Base-by-base conservation (phyloP, 2,329 filamentous ascomycete species). In the Raffaelea deltoideospora region DNA sequence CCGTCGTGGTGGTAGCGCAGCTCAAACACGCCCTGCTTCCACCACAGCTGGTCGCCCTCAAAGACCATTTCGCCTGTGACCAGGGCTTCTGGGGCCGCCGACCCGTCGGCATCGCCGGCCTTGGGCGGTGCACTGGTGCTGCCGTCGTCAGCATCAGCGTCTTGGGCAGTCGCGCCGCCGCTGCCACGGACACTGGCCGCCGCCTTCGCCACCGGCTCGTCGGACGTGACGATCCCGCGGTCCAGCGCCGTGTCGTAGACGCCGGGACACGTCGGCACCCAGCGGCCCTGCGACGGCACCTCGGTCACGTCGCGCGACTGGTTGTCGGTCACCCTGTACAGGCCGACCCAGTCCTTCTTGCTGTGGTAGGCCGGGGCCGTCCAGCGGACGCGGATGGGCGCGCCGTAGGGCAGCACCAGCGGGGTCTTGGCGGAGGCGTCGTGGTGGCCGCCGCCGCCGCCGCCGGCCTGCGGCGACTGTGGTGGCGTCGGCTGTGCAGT, bases 291-390 rank as follows among this genome's bases (percentile, higher is more conserved):
- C 2, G 85, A 92, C 4, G 84, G 75, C 10, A 95, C 74, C 36
- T 83, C 77, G 3, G 90, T 94, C 13, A 79, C 64, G 28, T 94
- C 83, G 29, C 88, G 75, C 8, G 83, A 90, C 7, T 76, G 72
- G 52, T 95, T 98, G 57, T 96, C 88, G 3, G 85, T 86, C 3
- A 98, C 85, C 72, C 87, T 86, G 63, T 96, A 98, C 6, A 98
- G 67, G 4, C 88, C 88, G 37, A 98, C 77, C 90, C 90, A 98
- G 56, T 98, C 90, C 49, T 79, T 81, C 53, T 81, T 86, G 59
- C 77, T 79, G 58, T 96, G 90, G 45, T 86, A 83, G 27, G 76
- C 66, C 0, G 90, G 88, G 0, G 88, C 90, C 21, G 74, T 82
- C 90, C 90, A 98, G 48, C 74, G 82, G 43, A 96, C 83, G 46